Evolutionary conservation across 768 basidiomycete genomes (phyloP).

Genomic region (Chalciporus piperatus): DNA sequence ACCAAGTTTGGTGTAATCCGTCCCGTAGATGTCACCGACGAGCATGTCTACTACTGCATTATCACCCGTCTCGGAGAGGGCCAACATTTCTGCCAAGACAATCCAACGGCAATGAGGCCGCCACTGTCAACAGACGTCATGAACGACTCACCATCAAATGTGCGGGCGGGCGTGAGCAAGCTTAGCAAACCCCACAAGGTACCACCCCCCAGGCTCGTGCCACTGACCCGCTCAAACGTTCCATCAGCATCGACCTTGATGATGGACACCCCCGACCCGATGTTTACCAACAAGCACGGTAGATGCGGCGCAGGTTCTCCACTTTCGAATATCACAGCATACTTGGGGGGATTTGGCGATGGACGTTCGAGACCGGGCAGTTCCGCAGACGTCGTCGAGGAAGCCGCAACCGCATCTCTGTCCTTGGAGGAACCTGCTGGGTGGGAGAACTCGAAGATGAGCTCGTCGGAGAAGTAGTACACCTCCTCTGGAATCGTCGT

Average conservation of each 20-base stretch:
- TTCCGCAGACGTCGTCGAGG: conserved; percentile 10
- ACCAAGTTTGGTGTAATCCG: conserved; percentile 92
- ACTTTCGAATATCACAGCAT: conserved; percentile 82
- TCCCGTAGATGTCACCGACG: conserved; percentile 98
- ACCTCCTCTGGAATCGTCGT: conserved; percentile 95
- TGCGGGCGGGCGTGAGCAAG: conserved; percentile 89
- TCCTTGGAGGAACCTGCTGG: conserved; percentile 13
- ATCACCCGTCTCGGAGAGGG: conserved; percentile 89
- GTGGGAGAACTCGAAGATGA: conserved; percentile 68
- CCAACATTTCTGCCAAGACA: conserved; percentile 80
- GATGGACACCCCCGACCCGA: conserved; percentile 95
- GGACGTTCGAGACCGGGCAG: conserved; percentile 65
- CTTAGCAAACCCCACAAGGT: conserved; percentile 96
- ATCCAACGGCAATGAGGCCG: conserved; percentile 33
- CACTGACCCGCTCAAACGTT: conserved; percentile 92
- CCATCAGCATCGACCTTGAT: conserved; percentile 97
- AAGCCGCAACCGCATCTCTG: conserved; percentile 3
- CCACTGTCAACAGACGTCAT: background rate
- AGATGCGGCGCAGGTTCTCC: conserved; percentile 80
- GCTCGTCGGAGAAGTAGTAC: conserved; percentile 97
- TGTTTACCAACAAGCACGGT: conserved; percentile 96
- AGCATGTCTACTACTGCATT: conserved; percentile 97
- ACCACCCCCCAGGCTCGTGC: conserved; percentile 95
- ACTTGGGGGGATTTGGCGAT: conserved; percentile 86
- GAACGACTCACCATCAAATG: conserved; percentile 84